Conservation (phyloP, 805 yeast genomes). For the Candida tallmaniae region DNA sequence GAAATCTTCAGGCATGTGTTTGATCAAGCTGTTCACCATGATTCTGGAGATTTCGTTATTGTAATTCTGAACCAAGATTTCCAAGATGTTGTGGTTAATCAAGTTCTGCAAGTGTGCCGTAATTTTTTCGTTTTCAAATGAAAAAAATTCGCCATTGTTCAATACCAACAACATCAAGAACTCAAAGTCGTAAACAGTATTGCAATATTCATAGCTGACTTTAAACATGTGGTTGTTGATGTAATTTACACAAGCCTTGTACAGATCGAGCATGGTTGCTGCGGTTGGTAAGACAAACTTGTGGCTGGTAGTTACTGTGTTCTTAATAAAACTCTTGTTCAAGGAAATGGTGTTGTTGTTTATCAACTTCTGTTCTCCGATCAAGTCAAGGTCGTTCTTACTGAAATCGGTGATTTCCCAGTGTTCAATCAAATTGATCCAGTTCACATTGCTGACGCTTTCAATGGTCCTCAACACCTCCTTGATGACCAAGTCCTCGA, state of each 20-base stretch:
- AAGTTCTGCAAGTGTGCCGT: conserved; percentile 51
- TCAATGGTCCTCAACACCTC: conserved; percentile 57
- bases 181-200: conserved; percentile 59
- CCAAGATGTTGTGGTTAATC: conserved; percentile 53
- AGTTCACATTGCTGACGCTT: conserved; percentile 44
- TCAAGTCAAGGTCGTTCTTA: conserved; percentile 40
- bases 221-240: conserved; percentile 14
- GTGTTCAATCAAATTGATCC: conserved; percentile 57
- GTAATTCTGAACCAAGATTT: conserved; percentile 45
- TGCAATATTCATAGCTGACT: conserved; percentile 18
- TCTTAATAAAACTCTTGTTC: conserved; percentile 44
- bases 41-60: conserved; percentile 37
- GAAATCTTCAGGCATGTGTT: conserved; percentile 39
- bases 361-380: conserved; percentile 43
- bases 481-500: conserved; percentile 61
- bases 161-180: conserved; percentile 59
- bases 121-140: conserved; percentile 18
- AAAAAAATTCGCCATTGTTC: conserved; percentile 62
- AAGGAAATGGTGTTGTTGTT: conserved; percentile 48
- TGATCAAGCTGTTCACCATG: conserved; percentile 43
- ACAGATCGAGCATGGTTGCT: not conserved
- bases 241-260: conserved; percentile 4
- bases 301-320: conserved; percentile 14
- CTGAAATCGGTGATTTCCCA: conserved; percentile 60
- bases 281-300: conserved; percentile 5